Base-by-base conservation (phyloP, 139 green algal species). In the Spirogloea muscicola region DNA sequence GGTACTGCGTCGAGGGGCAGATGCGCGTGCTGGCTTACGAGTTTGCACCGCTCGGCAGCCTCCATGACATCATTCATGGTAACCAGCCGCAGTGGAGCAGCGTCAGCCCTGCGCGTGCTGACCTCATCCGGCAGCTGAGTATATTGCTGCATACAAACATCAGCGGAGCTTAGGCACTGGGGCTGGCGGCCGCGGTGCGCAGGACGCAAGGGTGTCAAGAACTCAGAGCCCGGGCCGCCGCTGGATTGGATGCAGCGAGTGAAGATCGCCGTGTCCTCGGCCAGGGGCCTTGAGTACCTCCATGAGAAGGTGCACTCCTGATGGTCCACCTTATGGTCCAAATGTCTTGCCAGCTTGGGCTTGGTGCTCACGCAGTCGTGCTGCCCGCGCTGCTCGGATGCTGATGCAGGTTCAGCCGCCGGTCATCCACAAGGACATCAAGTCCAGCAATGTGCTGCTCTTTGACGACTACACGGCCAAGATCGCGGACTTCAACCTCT, bases 31-130 rank as follows among this genome's bases (percentile, higher is more conserved):
- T 80, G 3, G 48, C 42, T 9, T 80, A 69, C 34, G 72, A 80
- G 33, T 77, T 58, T 39, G 62, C 63, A 3, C 21, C 70, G 10
- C 29, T 51, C 3, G 72, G 72, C 31, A 80, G 72, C 49, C 63
- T 80, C n/a, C 64, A 80, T 43, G 72, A 80, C 36, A 70, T 77
- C 42, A 44, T 80, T 9, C 72, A 80, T 34, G 72, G 72, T 80
- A 43, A 68, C 62, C 25, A 21, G 41, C 7, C 25, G 59, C 31
- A 16, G 55, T 18, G 55, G n/a, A n/a, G n/a, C n/a, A n/a, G n/a
- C n/a, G n/a, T n/a, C n/a, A n/a, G n/a, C n/a, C n/a, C n/a, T n/a
- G n/a, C n/a, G n/a, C n/a, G n/a, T n/a, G n/a, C n/a, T n/a, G n/a
- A n/a, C n/a, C n/a, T n/a, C n/a, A n/a, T n/a, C n/a, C n/a, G n/a